Conservation (phyloP, 139 green algal species). For the Parachlorella kessleri region DNA sequence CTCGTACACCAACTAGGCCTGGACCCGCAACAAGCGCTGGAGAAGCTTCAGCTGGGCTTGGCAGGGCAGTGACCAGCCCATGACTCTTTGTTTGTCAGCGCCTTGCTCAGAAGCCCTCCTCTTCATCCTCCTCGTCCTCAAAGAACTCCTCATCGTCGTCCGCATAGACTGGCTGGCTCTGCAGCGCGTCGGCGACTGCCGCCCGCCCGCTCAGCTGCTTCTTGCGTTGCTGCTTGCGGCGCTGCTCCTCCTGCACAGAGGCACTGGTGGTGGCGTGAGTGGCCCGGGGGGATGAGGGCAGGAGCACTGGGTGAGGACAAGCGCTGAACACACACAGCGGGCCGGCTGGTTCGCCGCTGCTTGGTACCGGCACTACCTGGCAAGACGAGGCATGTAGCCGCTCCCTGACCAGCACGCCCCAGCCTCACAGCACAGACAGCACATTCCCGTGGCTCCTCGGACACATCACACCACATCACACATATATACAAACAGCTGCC, state of each 20-base stretch:
- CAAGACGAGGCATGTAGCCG: background rate
- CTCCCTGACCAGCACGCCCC: background rate
- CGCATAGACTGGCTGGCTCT: background rate
- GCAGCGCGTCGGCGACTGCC: background rate
- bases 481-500: background rate
- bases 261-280: too few relatives aligned
- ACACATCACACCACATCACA: background rate
- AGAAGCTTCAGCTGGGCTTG: too few relatives aligned
- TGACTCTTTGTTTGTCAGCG: too few relatives aligned
- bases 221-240: constrained; percentile 8
- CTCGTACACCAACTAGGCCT: too few relatives aligned
- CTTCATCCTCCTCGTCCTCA: constrained; percentile 8
- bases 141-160: background rate
- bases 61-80: too few relatives aligned
- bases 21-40: too few relatives aligned
- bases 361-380: background rate
- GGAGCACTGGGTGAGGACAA: background rate
- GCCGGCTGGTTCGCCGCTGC: background rate
- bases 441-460: too few relatives aligned
- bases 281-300: too few relatives aligned
- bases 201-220: background rate
- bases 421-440: background rate
- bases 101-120: constrained; percentile 24
- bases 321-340: background rate
- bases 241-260: constrained; percentile 13